Conservation (phyloP, 2,329 filamentous ascomycete genomes). For the Xylaria polymorpha region DNA sequence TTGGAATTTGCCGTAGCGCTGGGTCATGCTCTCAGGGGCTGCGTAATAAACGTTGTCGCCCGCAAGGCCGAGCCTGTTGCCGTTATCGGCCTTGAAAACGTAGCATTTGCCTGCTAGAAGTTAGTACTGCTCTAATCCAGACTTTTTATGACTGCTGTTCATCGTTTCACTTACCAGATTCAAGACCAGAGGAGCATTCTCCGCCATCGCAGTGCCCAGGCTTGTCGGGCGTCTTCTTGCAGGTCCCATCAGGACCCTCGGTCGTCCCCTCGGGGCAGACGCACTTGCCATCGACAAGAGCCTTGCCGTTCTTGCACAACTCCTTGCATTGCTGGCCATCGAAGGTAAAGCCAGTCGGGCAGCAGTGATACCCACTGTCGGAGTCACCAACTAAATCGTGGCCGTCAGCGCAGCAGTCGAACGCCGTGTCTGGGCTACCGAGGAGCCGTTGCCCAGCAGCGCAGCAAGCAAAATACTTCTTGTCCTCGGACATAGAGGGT, state of each 20-base stretch:
- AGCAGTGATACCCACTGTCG: conserved; percentile 31
- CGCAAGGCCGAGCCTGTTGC: conserved; percentile 29
- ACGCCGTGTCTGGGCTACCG: conserved; percentile 28
- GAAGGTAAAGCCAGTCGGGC: conserved; percentile 28
- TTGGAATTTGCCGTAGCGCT: conserved; percentile 35
- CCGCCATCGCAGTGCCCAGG: conserved; percentile 11
- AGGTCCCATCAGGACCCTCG: conserved; percentile 27
- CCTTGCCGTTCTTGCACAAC: conserved; percentile 28
- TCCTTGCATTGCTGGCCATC: conserved; percentile 31
- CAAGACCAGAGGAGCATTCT: conserved; percentile 33
- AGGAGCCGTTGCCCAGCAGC: conserved; percentile 30
- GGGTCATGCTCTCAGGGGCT: conserved; percentile 21
- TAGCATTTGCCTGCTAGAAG: conserved; percentile 30
- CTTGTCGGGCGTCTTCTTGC: conserved; percentile 20
- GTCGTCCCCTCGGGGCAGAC: conserved; percentile 30
- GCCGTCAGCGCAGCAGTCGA: conserved; percentile 36
- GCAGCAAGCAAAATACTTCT: conserved; percentile 36
- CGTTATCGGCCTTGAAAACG: conserved; percentile 29
- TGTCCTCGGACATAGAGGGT: conserved; percentile 27
- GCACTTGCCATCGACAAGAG: conserved; percentile 31
- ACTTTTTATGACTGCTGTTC: background rate
- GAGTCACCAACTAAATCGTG: conserved; percentile 30
- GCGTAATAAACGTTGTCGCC: conserved; percentile 26
- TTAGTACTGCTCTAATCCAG: background rate
- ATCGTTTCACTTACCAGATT: conserved; percentile 27